These are phyloP conservation scores for Syzygium syzygioides DNA, from an alignment of 441 rosid genomes.

Conservation along the genomic window DNA sequence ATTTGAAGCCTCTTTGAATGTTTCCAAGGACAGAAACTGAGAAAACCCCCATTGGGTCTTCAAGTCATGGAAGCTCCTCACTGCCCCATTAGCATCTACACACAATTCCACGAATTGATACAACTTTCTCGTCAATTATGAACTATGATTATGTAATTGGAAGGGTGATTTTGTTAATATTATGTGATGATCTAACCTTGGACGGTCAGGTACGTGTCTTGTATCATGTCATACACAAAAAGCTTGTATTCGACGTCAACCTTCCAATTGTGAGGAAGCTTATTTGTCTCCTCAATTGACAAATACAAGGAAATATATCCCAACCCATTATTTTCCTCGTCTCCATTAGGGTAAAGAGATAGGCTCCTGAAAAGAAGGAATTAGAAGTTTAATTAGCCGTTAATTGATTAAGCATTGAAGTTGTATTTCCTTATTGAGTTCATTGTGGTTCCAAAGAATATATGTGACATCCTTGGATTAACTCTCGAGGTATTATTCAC, in stretches of 20 bases:
- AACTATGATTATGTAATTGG: background rate
- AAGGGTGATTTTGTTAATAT: background rate
- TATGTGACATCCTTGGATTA: no score
- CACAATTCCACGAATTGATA: background rate
- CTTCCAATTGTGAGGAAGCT: constrained; percentile 10
- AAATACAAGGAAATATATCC: constrained; percentile 1
- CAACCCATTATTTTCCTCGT: no score
- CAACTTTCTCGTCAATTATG: rapidly evolving
- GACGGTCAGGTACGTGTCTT: constrained; percentile 17
- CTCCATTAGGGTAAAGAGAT: no score
- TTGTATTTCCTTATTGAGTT: no score
- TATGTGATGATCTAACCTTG: constrained; percentile 13
- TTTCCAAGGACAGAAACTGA: background rate
- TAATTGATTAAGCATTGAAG: background rate
- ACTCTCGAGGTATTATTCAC: no score
- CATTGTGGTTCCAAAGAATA: no score
- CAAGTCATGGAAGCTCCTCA: constrained; percentile 9
- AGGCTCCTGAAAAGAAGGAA: no score
- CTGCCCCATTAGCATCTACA: background rate
- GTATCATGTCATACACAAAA: constrained; percentile 22
- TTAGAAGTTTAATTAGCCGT: background rate
- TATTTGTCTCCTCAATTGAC: constrained; percentile 22
- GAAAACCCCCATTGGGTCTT: constrained; percentile 10
- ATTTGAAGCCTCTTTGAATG: constrained; percentile 4
- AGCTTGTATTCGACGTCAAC: constrained; percentile 29